These are phyloP conservation scores for Anthracocystis setariae DNA, from an alignment of 1,284 basidiomycete species.

Conservation along the genomic window DNA sequence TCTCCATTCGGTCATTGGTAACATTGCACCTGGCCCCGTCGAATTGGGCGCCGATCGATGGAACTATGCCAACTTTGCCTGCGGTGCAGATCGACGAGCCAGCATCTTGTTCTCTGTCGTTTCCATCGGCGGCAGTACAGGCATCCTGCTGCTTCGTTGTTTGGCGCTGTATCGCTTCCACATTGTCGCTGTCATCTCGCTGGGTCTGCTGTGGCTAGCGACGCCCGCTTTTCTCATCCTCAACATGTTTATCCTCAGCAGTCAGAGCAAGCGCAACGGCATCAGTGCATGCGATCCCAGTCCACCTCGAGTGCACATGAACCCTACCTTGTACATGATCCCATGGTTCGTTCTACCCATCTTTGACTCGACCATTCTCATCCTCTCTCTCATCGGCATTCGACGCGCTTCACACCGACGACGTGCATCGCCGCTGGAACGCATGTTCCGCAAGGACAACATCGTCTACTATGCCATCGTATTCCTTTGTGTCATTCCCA, in stretches of 20 bases:
- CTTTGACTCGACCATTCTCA: slow-evolving; percentile 46
- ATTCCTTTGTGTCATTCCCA: slow-evolving; percentile 45
- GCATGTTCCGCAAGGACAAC: slow-evolving; percentile 51
- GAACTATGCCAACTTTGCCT: slow-evolving; percentile 47
- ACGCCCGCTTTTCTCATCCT: slow-evolving; percentile 43
- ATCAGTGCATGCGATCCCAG: slow-evolving; percentile 43
- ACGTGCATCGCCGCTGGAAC: slow-evolving; percentile 36
- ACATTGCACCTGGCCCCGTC: slow-evolving; percentile 30
- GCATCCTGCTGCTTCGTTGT: slow-evolving; percentile 44
- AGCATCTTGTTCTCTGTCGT: slow-evolving; percentile 41
- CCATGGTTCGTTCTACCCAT: slow-evolving; percentile 51
- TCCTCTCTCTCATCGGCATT: slow-evolving; percentile 39
- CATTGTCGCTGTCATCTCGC: slow-evolving; percentile 26
- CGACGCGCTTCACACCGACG: slow-evolving; percentile 38
- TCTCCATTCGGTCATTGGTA: slow-evolving; percentile 39
- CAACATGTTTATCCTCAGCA: slow-evolving; percentile 34
- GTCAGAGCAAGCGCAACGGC: slow-evolving; percentile 40
- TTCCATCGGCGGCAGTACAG: slow-evolving; percentile 46
- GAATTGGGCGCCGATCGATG: slow-evolving; percentile 29
- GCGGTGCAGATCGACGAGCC: slow-evolving; percentile 33
- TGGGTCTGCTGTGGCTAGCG: slow-evolving; percentile 41
- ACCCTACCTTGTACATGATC: slow-evolving; percentile 38
- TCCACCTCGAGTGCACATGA: slow-evolving; percentile 18
- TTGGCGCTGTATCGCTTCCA: slow-evolving; percentile 47
- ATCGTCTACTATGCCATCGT: slow-evolving; percentile 48